A percentile compares a stretch with the other conserved stretches of the same genome.
phyloP scores from a whole-genome alignment of 345 rosid genomes.

The Eucalyptus sideroxylon region DNA sequence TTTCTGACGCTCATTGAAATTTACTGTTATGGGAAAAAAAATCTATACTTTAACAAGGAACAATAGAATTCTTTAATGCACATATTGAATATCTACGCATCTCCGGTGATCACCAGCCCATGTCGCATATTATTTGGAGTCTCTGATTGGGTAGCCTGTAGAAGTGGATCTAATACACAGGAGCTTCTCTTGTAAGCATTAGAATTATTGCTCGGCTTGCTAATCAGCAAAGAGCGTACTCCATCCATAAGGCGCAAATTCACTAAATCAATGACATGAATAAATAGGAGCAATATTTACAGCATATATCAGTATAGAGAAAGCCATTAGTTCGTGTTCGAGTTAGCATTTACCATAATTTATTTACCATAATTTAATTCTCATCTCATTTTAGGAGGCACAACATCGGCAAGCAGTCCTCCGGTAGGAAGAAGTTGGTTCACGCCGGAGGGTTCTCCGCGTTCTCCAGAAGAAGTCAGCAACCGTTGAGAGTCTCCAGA shows the following conservation, averaged over 20 bases:
- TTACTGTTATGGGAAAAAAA: background rate
- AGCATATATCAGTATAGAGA: background rate
- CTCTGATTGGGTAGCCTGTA: background rate
- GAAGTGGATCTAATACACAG: background rate
- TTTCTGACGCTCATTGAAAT: background rate
- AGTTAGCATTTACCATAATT: background rate
- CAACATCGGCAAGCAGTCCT: conserved; percentile 86
- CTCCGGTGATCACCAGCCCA: background rate
- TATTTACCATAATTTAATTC: background rate
- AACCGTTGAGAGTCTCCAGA: background rate
- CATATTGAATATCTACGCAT: background rate
- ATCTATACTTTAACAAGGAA: background rate
- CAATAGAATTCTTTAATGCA: background rate
- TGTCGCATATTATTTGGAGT: background rate
- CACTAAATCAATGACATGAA: background rate
- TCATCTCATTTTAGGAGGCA: conserved; percentile 67
- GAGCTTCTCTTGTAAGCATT: background rate
- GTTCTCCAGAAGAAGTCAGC: conserved; percentile 6
- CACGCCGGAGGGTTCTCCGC: background rate
- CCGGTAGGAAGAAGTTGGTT: conserved; percentile 16
- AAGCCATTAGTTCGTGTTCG: background rate
- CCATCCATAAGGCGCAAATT: background rate
- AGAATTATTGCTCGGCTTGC: background rate
- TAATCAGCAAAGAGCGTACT: background rate
- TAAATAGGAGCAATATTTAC: background rate